phyloP scores from a whole-genome alignment of 2,329 filamentous ascomycete genomes.

The Eutypa lata region DNA sequence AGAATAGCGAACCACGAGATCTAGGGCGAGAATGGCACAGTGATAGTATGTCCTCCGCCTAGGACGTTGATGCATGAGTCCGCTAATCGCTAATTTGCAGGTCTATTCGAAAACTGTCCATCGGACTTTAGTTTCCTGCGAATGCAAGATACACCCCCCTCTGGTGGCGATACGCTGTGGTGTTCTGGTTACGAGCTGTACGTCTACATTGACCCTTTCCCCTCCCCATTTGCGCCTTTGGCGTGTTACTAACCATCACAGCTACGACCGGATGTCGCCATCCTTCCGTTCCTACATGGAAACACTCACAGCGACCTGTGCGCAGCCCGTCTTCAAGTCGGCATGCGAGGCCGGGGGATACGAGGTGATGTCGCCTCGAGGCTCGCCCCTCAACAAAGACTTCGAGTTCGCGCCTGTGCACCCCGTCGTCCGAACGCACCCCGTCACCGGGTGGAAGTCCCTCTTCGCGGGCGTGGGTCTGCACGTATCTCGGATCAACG shows the following conservation, averaged over 20 bases:
- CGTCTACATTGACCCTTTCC: neutral
- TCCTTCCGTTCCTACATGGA: constrained; percentile 46
- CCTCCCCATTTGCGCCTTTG: neutral
- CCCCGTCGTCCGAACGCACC: constrained; percentile 58
- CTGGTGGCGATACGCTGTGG: constrained; percentile 39
- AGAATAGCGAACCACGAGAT: constrained; percentile 26
- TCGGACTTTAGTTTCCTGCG: constrained; percentile 30
- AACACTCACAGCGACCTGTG: constrained; percentile 40
- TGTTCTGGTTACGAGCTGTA: constrained; percentile 38
- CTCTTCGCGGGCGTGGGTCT: constrained; percentile 28
- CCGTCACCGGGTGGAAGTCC: constrained; percentile 59
- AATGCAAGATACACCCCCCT: constrained; percentile 25
- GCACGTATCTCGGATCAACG: constrained; percentile 35
- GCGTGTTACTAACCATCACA: neutral
- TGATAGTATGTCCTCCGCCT: constrained; percentile 23
- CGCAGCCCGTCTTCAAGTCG: constrained; percentile 35
- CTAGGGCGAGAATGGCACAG: constrained; percentile 32
- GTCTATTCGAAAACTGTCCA: constrained; percentile 28
- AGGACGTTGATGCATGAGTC: neutral
- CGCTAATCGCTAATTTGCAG: constrained; percentile 7
- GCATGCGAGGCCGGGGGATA: constrained; percentile 34
- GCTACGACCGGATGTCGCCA: constrained; percentile 47
- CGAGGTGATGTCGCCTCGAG: constrained; percentile 41
- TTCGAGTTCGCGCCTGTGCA: constrained; percentile 46
- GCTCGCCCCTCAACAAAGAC: constrained; percentile 50